phyloP scores from a whole-genome alignment of 805 yeast species.

The Suhomyces prunicola region DNA sequence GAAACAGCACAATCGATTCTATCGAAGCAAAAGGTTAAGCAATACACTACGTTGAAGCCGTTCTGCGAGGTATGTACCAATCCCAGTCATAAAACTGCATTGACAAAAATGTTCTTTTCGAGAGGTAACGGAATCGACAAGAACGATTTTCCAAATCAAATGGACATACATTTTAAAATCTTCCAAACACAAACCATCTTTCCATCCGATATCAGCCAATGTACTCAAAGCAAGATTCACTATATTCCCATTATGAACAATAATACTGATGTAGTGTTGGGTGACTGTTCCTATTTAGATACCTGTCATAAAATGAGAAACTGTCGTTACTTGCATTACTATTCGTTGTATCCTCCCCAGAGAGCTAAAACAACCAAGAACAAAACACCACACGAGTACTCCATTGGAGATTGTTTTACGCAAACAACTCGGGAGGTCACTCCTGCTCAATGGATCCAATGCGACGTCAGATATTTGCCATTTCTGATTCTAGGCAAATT shows the following conservation, averaged over 20 bases:
- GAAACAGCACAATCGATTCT: constrained; percentile 41
- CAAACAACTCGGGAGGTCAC: constrained; percentile 29
- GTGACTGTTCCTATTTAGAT: constrained; percentile 92
- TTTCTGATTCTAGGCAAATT: constrained; percentile 72
- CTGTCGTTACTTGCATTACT: constrained; percentile 82
- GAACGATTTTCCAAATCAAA: neutral
- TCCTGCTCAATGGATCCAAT: constrained; percentile 83
- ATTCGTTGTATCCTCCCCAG: constrained; percentile 42
- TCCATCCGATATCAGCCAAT: constrained; percentile 17
- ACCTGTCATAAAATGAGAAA: constrained; percentile 84
- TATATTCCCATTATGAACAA: constrained; percentile 25
- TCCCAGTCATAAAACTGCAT: constrained; percentile 27
- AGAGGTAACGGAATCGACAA: constrained; percentile 7
- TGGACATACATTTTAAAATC: constrained; percentile 2
- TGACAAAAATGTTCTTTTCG: constrained; percentile 22
- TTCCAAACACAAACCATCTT: constrained; percentile 9
- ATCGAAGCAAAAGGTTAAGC: constrained; percentile 36
- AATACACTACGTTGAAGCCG: constrained; percentile 38
- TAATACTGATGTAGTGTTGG: constrained; percentile 70
- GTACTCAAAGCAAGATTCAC: constrained; percentile 26
- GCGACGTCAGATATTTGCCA: constrained; percentile 76
- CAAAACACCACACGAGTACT: constrained; percentile 34
- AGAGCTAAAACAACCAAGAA: neutral
- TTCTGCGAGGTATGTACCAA: constrained; percentile 53
- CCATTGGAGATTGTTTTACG: constrained; percentile 47